Evolutionary conservation across 2,329 filamentous ascomycete genomes (phyloP), one percentile per base, ranked within the genome.

Genomic region (Apiospora marii): DNA sequence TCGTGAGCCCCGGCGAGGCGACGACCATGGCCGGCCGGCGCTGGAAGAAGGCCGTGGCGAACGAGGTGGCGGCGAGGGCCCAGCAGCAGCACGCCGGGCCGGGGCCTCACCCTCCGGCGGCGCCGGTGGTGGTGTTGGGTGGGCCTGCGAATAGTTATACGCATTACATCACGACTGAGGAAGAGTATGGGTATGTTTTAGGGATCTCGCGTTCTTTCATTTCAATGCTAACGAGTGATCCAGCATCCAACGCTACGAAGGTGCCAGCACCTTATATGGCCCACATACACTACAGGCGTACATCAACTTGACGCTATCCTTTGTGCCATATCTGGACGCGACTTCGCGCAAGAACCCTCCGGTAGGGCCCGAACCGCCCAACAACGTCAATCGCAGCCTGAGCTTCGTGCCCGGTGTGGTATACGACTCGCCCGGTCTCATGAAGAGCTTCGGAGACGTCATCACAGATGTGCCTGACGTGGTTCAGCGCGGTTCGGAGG

Each of bases 71-170:
- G 1, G 79, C 85, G 5, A 70, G 44, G 24, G 41, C 74, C 1
- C 10, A 13, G 19, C 8, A 41, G 37, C 1, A 41, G 37, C 1
- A 1, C 19, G 19, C 34, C 14, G 34, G n/a, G 16, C 30, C 53
- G 13, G 58, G 58, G 34, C 53, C 53, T 61, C 30, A 37, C 8
- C 30, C 58, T 41, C 8, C n/a, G 10, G 34, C 22, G n/a, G 92
- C 93, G 0, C 92, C 93, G 0, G 79, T 94, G n/a, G 94, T 97
- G 4, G 93, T 98, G 1, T 86, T 98, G 0, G 94, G 95, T 37
- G 95, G 94, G 0, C 95, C 96, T 0, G 94, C 94, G 69, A 98
- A 98, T 81, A 95, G 90, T 73, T 98, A 98, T 81, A 92, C 94
- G 3, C 93, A 95, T 82, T 95, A 95, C 82, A 93, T 94, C 78